Evolutionary conservation across 2,329 filamentous ascomycete species (phyloP).

Genomic region (Teratosphaeria destructans): DNA sequence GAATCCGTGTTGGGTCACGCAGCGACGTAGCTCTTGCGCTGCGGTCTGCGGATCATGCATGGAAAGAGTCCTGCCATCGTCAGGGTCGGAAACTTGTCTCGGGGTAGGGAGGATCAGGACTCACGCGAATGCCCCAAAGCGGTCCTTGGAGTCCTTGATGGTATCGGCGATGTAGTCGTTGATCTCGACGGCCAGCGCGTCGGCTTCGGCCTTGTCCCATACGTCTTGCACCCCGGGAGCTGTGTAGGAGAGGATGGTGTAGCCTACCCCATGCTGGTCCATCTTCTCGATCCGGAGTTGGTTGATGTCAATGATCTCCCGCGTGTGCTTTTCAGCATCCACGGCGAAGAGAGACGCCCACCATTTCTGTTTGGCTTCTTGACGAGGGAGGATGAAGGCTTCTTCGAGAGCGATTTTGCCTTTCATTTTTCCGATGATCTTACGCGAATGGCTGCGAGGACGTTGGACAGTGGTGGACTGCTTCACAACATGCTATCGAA

Average conservation of each 20-base stretch:
- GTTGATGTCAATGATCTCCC: conserved; percentile 43
- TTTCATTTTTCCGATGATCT: neutral
- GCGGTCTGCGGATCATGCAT: conserved; percentile 17
- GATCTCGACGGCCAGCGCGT: conserved; percentile 35
- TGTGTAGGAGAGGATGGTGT: conserved; percentile 39
- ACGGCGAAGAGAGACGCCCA: conserved; percentile 51
- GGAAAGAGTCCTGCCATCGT: conserved; percentile 6
- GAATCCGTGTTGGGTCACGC: conserved; percentile 13
- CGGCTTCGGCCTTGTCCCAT: conserved; percentile 34
- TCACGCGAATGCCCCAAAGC: conserved; percentile 35
- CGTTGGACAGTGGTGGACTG: neutral
- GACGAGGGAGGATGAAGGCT: conserved; percentile 49
- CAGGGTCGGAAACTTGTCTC: neutral
- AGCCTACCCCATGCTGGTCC: conserved; percentile 37
- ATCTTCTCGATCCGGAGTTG: conserved; percentile 33
- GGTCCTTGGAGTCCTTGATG: conserved; percentile 32
- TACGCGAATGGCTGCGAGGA: neutral
- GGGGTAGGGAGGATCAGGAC: neutral
- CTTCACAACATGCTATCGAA: neutral
- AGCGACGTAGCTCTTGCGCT: conserved; percentile 14
- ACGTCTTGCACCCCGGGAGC: conserved; percentile 41
- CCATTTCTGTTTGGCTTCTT: conserved; percentile 49
- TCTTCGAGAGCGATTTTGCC: conserved; percentile 55
- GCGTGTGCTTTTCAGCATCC: conserved; percentile 47
- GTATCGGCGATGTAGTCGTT: conserved; percentile 38